These are phyloP conservation scores for Candida neerlandica DNA, from an alignment of 1,139 yeast genomes.

Conservation along the genomic window DNA sequence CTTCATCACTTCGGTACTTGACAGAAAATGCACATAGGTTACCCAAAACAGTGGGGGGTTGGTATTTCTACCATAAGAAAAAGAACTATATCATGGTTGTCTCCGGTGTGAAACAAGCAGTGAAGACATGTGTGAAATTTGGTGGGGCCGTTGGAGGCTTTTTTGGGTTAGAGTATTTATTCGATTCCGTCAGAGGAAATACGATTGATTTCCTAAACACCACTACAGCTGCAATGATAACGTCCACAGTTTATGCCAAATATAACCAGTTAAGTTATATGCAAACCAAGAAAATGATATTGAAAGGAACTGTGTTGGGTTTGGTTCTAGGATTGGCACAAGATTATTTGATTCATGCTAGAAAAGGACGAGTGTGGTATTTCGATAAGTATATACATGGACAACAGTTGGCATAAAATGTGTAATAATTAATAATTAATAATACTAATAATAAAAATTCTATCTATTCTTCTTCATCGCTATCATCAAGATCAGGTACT, in stretches of 20 bases:
- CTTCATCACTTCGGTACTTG: conserved; percentile 60
- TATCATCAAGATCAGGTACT: conserved; percentile 79
- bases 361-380: conserved; percentile 72
- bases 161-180: conserved; percentile 61
- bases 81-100: conserved; percentile 75
- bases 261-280: conserved; percentile 44
- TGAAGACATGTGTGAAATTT: conserved; percentile 46
- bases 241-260: conserved; percentile 46
- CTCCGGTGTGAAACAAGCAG: conserved; percentile 51
- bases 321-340: conserved; percentile 62
- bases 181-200: conserved; percentile 55
- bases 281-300: conserved; percentile 51
- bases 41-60: conserved; percentile 78
- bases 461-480: conserved; percentile 34
- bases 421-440: neutral
- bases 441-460: neutral
- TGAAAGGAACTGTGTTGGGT: conserved; percentile 61
- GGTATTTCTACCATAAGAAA: conserved; percentile 88
- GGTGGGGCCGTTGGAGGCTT: conserved; percentile 51
- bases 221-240: conserved; percentile 49
- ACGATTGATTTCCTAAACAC: conserved; percentile 66
- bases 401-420: conserved; percentile 1
- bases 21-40: conserved; percentile 84
- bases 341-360: conserved; percentile 57
- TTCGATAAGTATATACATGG: conserved; percentile 24